A percentile compares a stretch with the other conserved stretches of the same genome.
Evolutionary conservation across 257 asterid genomes (phyloP).

Genomic region (Petrea volubilis): DNA sequence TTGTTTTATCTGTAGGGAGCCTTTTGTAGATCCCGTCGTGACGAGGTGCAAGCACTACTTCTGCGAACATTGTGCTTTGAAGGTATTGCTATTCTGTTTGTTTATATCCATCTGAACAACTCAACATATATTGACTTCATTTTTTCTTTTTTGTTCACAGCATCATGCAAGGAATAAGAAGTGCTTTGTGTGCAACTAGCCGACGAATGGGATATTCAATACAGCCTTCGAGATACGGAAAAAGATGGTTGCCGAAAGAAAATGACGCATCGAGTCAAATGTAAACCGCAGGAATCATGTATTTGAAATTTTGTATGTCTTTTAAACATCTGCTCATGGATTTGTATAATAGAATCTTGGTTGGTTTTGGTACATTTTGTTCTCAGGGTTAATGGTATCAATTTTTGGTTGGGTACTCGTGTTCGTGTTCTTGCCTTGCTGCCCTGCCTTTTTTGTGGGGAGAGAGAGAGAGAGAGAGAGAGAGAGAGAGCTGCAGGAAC

Average conservation of each 20-base stretch:
- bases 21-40: constrained; percentile 85
- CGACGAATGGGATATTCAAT: constrained; percentile 93
- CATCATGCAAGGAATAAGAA: constrained; percentile 93
- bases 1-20: constrained; percentile 88
- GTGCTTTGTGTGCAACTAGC: constrained; percentile 98
- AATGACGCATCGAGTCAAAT: constrained; percentile 36
- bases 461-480: no score
- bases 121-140: no score
- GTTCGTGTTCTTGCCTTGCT: not conserved
- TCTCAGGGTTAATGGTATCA: not conserved
- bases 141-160: constrained; percentile 44
- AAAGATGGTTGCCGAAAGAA: constrained; percentile 59
- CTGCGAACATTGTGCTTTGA: constrained; percentile 95
- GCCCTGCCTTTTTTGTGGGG: no score
- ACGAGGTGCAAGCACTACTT: constrained; percentile 96
- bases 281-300: not conserved
- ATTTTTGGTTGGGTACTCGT: not conserved
- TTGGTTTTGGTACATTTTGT: not conserved
- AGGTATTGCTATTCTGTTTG: constrained; percentile 43
- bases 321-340: not conserved
- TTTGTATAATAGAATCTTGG: constrained; percentile 11
- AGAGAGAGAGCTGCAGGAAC: no score
- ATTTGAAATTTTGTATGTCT: constrained; percentile 8
- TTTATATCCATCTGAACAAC: no score
- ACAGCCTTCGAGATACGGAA: constrained; percentile 93